Conservation (phyloP, 441 rosid species). For the Caryocar brasiliense region DNA sequence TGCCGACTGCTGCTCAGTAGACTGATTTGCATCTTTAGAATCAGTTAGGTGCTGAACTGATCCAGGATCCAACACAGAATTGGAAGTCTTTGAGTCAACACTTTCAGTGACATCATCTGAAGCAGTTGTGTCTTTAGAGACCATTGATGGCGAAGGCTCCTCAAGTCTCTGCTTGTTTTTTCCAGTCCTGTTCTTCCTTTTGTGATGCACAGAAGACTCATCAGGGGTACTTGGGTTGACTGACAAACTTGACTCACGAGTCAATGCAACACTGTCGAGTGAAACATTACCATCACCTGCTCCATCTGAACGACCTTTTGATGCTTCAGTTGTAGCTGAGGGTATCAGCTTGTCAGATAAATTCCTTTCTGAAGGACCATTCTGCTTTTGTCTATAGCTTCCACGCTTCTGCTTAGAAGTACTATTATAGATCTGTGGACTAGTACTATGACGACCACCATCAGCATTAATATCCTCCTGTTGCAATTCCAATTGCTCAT, state of each 20-base stretch:
- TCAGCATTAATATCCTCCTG: constrained; percentile 26
- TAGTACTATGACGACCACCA: constrained; percentile 18
- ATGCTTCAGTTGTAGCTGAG: constrained; percentile 22
- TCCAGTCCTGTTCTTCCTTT: constrained; percentile 52
- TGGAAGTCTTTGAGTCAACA: constrained; percentile 29
- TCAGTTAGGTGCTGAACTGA: constrained; percentile 18
- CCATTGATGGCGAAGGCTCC: constrained; percentile 30
- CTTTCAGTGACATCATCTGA: constrained; percentile 22
- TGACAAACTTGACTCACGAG: constrained; percentile 27
- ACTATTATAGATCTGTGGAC: constrained; percentile 25
- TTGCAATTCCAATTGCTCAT: constrained; percentile 17
- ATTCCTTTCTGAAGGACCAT: constrained; percentile 28
- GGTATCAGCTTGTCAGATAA: constrained; percentile 26
- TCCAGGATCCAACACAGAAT: constrained; percentile 24
- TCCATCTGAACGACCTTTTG: constrained; percentile 19
- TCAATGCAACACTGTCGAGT: constrained; percentile 20
- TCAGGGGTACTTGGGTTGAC: constrained; percentile 24
- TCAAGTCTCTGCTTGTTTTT: constrained; percentile 61
- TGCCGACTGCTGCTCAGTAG: constrained; percentile 34
- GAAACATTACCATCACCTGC: constrained; percentile 22
- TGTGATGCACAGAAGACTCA: constrained; percentile 40
- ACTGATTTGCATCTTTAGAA: constrained; percentile 36
- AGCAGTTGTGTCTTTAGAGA: constrained; percentile 27
- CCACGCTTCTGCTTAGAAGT: constrained; percentile 43
- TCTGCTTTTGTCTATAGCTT: constrained; percentile 52